phyloP scores from a whole-genome alignment of 1,284 basidiomycete species.

The Laetiporus sulphureus region DNA sequence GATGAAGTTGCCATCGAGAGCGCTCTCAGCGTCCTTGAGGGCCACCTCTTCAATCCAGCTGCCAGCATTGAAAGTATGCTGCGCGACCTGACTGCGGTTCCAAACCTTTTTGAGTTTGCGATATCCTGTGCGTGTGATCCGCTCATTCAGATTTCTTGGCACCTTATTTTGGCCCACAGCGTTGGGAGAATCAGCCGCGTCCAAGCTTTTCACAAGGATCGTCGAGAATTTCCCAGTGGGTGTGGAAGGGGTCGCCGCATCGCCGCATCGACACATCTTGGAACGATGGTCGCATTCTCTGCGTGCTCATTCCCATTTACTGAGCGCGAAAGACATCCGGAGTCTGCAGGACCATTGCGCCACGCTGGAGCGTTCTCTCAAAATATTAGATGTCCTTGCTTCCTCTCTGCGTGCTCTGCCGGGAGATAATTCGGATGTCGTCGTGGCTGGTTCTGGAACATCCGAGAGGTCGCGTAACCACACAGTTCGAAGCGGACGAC shows the following conservation, averaged over 20 bases:
- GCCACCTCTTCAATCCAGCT: constrained; percentile 12
- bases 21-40: constrained; percentile 14
- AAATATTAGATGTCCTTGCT: constrained; percentile 3
- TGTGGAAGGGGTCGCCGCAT: constrained; percentile 2
- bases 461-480: no score
- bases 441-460: no score
- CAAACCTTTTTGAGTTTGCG: constrained; percentile 9
- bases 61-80: constrained; percentile 3
- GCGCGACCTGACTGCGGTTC: not conserved
- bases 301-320: constrained; percentile 4
- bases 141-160: not conserved
- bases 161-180: not conserved
- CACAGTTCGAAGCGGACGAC: no score
- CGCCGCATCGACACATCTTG: not conserved
- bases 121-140: constrained; percentile 8
- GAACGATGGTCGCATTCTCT: not conserved
- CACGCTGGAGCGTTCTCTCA: not conserved
- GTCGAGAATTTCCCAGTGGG: not conserved
- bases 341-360: not conserved
- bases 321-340: constrained; percentile 1
- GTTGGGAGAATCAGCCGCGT: not conserved
- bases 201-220: not conserved
- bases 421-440: not conserved
- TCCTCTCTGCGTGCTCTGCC: not conserved
- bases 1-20: constrained; percentile 11